phyloP scores from a whole-genome alignment of 805 yeast species.

The Candida coleopterorum region DNA sequence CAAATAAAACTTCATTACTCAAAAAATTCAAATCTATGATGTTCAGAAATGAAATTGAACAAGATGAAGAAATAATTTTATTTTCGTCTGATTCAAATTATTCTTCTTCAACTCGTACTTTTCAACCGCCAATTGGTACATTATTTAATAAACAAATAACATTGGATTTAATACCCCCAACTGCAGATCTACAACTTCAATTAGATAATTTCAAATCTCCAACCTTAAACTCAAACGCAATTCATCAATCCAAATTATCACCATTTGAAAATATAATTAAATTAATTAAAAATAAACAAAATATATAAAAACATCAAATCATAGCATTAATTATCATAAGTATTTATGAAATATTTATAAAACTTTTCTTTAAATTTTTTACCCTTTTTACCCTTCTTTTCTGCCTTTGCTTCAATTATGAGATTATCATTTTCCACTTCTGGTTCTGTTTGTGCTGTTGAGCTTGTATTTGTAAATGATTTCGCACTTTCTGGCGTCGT shows the following conservation, averaged over 20 bases:
- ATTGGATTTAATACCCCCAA: too few species aligned
- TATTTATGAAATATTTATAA: constrained; percentile 6
- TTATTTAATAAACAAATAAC: too few species aligned
- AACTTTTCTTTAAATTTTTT: constrained; percentile 6
- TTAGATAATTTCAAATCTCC: too few species aligned
- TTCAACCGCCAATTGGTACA: too few species aligned
- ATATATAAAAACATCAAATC: background rate
- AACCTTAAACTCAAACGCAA: too few species aligned
- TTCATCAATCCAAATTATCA: background rate
- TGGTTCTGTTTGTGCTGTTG: constrained; percentile 3
- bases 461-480: constrained; percentile 1
- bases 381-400: constrained; percentile 1
- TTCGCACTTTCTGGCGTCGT: constrained; percentile 5
- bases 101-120: background rate
- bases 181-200: too few species aligned
- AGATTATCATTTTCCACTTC: background rate
- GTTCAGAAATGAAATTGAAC: background rate
- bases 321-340: constrained; percentile 3
- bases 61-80: background rate
- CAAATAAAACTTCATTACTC: background rate
- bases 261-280: background rate
- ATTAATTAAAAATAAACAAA: background rate
- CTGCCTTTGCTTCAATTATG: background rate
- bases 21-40: background rate
- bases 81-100: background rate